Evolutionary conservation across 176 grass and related monocot species (phyloP).

Genomic region (Tuctoria greenei): DNA sequence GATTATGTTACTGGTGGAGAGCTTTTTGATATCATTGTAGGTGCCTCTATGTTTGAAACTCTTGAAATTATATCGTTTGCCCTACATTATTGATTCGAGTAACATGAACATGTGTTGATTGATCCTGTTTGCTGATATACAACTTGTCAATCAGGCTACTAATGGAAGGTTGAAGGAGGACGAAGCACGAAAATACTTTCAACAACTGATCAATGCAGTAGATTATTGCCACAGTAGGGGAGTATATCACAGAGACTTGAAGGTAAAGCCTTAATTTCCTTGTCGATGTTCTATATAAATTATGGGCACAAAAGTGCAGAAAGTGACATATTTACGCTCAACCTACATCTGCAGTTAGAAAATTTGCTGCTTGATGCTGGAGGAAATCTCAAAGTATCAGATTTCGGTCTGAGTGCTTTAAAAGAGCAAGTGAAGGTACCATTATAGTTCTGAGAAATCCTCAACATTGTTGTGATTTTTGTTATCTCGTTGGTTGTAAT

Average conservation of each 20-base stretch:
- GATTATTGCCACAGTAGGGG: slow-evolving; percentile 99
- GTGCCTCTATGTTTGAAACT: slow-evolving; percentile 31
- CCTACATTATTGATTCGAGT: not conserved
- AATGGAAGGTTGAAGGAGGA: slow-evolving; percentile 88
- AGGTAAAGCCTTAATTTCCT: slow-evolving; percentile 45
- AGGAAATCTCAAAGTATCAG: slow-evolving; percentile 94
- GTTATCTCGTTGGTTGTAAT: slow-evolving; percentile 19
- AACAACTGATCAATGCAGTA: slow-evolving; percentile 89
- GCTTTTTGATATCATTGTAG: slow-evolving; percentile 98
- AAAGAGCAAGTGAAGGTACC: slow-evolving; percentile 88
- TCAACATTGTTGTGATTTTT: not conserved
- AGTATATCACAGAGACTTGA: slow-evolving; percentile 95
- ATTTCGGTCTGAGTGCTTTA: slow-evolving; percentile 98
- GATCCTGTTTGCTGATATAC: slow-evolving; percentile 5
- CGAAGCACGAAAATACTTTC: slow-evolving; percentile 91
- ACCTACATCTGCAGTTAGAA: slow-evolving; percentile 66
- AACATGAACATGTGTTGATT: slow-evolving; percentile 29
- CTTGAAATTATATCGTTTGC: not conserved
- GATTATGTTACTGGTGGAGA: slow-evolving; percentile 97
- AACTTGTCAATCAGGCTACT: slow-evolving; percentile 47
- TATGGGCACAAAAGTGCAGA: slow-evolving; percentile 14
- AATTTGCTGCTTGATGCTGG: slow-evolving; percentile 84
- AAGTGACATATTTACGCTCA: slow-evolving; percentile 34
- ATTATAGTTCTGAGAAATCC: slow-evolving; percentile 22
- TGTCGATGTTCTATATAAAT: slow-evolving; percentile 13